phyloP scores from a whole-genome alignment of 2,329 filamentous ascomycete species.

The Chaetothyriales sp. region DNA sequence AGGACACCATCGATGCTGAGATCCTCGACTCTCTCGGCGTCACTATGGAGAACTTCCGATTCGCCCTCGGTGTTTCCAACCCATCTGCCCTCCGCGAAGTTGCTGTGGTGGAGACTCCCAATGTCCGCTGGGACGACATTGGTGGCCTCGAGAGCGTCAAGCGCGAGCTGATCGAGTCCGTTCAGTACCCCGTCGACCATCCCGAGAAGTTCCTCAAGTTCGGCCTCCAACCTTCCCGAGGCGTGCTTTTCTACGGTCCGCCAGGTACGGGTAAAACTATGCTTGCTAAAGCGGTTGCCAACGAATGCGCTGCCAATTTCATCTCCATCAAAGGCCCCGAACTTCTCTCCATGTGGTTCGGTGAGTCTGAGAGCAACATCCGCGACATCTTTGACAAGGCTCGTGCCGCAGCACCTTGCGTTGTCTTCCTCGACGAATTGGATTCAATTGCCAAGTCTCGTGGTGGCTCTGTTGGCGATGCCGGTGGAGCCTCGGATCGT shows the following conservation, averaged over 20 bases:
- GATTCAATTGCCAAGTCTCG: constrained; percentile 99
- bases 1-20: constrained; percentile 97
- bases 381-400: constrained; percentile 99
- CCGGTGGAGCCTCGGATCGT: constrained; percentile 95
- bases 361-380: constrained; percentile 99
- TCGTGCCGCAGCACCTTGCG: constrained; percentile 89
- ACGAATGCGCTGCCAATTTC: constrained; percentile 98
- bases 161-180: constrained; percentile 96
- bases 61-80: constrained; percentile 94
- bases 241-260: constrained; percentile 97
- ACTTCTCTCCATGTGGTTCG: constrained; percentile 99
- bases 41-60: constrained; percentile 99
- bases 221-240: constrained; percentile 89
- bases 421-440: constrained; percentile 96
- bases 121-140: constrained; percentile 99
- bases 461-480: constrained; percentile 90
- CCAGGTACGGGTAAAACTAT: constrained; percentile 99
- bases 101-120: constrained; percentile 96
- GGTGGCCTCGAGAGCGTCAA: constrained; percentile 97
- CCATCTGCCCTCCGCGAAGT: constrained; percentile 97
- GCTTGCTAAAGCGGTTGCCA: constrained; percentile 97
- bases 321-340: constrained; percentile 99
- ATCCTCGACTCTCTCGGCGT: constrained; percentile 96
- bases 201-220: constrained; percentile 99
- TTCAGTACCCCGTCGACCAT: constrained; percentile 98